Base-by-base conservation (phyloP, 768 basidiomycete genomes). In the Cystofilobasidium ferigula region DNA sequence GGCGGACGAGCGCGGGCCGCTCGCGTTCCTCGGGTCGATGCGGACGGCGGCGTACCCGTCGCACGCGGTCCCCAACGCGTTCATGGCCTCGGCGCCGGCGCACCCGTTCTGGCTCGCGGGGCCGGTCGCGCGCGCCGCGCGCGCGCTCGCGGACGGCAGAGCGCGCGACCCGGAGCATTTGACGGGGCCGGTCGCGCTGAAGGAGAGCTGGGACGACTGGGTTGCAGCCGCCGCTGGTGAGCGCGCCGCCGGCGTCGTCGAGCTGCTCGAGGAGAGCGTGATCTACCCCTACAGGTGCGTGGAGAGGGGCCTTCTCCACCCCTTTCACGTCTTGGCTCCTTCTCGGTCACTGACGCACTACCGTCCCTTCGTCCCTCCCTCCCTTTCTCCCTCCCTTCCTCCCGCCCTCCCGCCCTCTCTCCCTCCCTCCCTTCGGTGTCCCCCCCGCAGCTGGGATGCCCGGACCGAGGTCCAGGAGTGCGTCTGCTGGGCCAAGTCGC, bases 41-140 rank as follows among this genome's bases (percentile, higher is more conserved):
- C 32, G 54, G 9, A 54, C 51, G 32, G 34, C 35, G 26, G 40
- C 38, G n/a, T 63, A 54, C 62, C 30, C 24, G 6, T 63, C 62
- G 26, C 62, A 63, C 62, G 10, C 35, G 26, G 35, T 63, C 48
- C 62, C 62, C 12, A 63, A 63, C 51, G 62, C 62, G 22, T 63
- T 63, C 51, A 36, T 63, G 32, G 62, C 62, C 1, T 63, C 62
- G 28, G 53, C 62, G 4, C 51, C 62, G 0, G 62, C 51, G 6
- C 62, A 63, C 36, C 62, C 62, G 2, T 63, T 63, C 62, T 63
- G 62, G 62, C 38, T 63, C 24, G 54, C 47, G 22, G 60, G 60
- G 13, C 62, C 62, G 36, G 54, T 63, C 14, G n/a, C 12, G 14
- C n/a, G 51, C n/a, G 62, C 62, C 20, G 24, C 38, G 14, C 16